Percentiles rank a stretch among this genome's conserved stretches.
Conservation (phyloP, 345 rosid species). For the Eucalyptus melliodora region DNA sequence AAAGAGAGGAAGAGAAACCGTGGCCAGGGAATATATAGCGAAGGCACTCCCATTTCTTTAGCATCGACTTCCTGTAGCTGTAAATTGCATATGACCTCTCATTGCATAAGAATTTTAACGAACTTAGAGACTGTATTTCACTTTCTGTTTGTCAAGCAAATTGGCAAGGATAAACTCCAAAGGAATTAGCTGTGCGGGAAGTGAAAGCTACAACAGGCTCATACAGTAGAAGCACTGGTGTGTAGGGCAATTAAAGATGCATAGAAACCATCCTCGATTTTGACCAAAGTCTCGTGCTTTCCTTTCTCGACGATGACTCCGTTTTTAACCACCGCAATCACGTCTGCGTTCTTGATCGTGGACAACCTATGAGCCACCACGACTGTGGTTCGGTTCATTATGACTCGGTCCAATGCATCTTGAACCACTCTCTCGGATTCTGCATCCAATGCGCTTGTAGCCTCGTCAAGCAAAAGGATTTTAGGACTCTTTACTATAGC, state of each 20-base stretch:
- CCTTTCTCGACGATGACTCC: constrained; percentile 53
- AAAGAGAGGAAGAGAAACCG: neutral
- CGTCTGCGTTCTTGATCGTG: constrained; percentile 44
- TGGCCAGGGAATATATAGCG: neutral
- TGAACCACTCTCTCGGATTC: constrained; percentile 46
- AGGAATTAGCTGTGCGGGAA: neutral
- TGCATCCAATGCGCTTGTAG: constrained; percentile 51
- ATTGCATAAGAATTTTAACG: neutral
- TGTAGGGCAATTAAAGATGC: constrained; percentile 39
- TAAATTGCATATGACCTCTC: neutral
- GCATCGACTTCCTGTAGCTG: neutral
- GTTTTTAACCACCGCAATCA: constrained; percentile 45
- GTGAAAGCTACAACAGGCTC: neutral
- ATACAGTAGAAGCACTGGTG: constrained; percentile 10
- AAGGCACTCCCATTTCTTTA: neutral
- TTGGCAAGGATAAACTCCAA: neutral
- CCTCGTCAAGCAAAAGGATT: constrained; percentile 46
- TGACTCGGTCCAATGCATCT: constrained; percentile 35
- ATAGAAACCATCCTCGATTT: constrained; percentile 26
- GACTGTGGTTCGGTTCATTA: constrained; percentile 33
- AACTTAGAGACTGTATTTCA: neutral
- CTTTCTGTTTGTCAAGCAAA: neutral
- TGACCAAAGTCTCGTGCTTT: constrained; percentile 32
- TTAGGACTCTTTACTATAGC: constrained; percentile 42
- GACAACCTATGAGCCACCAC: constrained; percentile 47